phyloP scores from a whole-genome alignment of 306 rosid species.

The Prunus armeniaca region DNA sequence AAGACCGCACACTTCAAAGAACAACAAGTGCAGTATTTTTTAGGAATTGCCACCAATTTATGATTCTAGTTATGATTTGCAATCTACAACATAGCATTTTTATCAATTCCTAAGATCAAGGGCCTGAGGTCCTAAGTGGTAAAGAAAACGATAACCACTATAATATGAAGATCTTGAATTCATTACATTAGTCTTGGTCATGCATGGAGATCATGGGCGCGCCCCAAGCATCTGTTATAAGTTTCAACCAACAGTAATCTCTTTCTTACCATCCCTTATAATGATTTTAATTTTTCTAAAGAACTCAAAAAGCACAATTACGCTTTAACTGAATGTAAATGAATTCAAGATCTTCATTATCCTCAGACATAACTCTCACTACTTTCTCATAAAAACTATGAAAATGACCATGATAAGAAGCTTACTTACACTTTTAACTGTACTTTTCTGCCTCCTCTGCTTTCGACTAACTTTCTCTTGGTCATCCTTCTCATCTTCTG shows the following conservation, averaged over 20 bases:
- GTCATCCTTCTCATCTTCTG: constrained; percentile 63
- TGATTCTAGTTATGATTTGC: not conserved
- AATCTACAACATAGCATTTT: not conserved
- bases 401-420: not conserved
- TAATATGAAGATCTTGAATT: not conserved
- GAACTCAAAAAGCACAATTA: not conserved
- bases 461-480: constrained; percentile 35
- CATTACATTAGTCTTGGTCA: not conserved
- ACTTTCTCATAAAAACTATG: not conserved
- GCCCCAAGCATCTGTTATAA: not conserved
- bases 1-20: not conserved
- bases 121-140: not conserved
- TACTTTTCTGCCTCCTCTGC: constrained; percentile 44
- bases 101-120: not conserved
- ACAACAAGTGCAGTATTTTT: not conserved
- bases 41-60: not conserved
- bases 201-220: not conserved
- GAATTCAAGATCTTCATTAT: not conserved
- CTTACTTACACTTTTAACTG: constrained; percentile 45
- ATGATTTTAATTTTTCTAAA: not conserved
- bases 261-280: not conserved
- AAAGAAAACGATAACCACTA: not conserved
- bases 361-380: not conserved
- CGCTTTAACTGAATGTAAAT: not conserved
- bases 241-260: not conserved